Conservation (phyloP, 768 basidiomycete genomes). For the Russula earlei region DNA sequence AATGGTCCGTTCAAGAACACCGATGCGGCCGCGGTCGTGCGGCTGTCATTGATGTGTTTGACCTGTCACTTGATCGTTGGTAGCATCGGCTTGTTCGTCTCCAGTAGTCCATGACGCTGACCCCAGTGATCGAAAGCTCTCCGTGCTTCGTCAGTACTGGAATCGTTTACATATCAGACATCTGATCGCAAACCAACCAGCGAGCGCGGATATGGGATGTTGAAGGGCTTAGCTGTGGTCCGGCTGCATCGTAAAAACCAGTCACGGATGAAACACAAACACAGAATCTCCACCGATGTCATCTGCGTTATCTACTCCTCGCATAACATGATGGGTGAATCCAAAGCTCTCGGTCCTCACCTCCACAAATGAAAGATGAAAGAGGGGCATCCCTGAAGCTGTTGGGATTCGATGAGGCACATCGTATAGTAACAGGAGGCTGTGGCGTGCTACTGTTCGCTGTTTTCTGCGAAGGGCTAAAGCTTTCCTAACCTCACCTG, state of each 20-base stretch:
- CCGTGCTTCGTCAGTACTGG: too few species aligned
- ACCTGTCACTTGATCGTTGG: not conserved
- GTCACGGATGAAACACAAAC: not conserved
- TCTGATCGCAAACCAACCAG: not conserved
- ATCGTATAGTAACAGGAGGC: not conserved
- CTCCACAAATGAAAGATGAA: not conserved
- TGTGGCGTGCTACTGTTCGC: not conserved
- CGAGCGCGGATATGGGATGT: too few species aligned
- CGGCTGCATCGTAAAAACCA: too few species aligned
- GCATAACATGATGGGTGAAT: not conserved
- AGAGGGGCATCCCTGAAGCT: too few species aligned
- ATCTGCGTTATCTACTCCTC: not conserved
- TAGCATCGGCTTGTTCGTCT: too few species aligned
- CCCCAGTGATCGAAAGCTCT: not conserved
- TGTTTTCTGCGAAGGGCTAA: not conserved
- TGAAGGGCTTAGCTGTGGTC: not conserved
- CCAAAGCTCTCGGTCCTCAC: not conserved
- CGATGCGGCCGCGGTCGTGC: not conserved
- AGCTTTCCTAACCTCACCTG: slow-evolving; percentile 32
- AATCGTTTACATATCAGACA: not conserved
- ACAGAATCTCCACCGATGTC: not conserved
- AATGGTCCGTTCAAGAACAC: not conserved
- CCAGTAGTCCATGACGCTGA: not conserved
- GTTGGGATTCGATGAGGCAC: not conserved
- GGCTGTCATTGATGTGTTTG: not conserved